A percentile compares a stretch with the other conserved stretches of the same genome.
Conservation (phyloP, 2,329 filamentous ascomycete genomes). For the Graphilbum fragrans region DNA sequence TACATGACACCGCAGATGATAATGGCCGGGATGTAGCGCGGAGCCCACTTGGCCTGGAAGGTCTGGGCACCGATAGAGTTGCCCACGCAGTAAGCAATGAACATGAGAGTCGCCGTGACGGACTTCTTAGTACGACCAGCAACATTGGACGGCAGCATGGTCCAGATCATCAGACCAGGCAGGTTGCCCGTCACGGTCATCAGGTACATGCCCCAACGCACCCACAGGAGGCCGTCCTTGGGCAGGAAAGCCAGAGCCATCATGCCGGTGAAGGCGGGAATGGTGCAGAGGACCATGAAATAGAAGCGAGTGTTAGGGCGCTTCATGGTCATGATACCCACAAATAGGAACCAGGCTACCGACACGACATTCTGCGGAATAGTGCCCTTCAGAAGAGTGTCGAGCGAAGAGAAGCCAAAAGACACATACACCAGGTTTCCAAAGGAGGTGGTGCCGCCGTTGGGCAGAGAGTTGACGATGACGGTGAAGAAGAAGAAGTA, state of each 20-base stretch:
- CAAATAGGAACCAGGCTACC: slow-evolving; percentile 21
- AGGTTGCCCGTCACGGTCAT: slow-evolving; percentile 11
- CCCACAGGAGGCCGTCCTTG: slow-evolving; percentile 15
- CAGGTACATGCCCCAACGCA: slow-evolving; percentile 20
- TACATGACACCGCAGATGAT: slow-evolving; percentile 8
- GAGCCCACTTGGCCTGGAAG: slow-evolving; percentile 7
- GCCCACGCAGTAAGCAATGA: slow-evolving; percentile 8
- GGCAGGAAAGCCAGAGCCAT: slow-evolving; percentile 18
- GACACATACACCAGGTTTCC: slow-evolving; percentile 24
- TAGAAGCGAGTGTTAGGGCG: slow-evolving; percentile 14
- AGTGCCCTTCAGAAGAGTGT: slow-evolving; percentile 19
- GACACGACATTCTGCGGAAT: slow-evolving; percentile 19
- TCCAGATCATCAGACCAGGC: slow-evolving; percentile 7
- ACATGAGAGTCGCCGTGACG: slow-evolving; percentile 7
- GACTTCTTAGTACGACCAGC: slow-evolving; percentile 9
- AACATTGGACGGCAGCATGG: slow-evolving; percentile 7
- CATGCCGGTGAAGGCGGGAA: slow-evolving; percentile 19
- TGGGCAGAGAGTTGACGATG: slow-evolving; percentile 17
- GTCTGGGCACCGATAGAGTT: slow-evolving; percentile 9
- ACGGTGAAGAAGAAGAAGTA: slow-evolving; percentile 22
- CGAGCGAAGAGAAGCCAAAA: slow-evolving; percentile 18
- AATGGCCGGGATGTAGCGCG: slow-evolving; percentile 7
- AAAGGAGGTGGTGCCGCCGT: slow-evolving; percentile 16
- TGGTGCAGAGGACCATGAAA: slow-evolving; percentile 17
- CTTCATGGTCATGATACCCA: slow-evolving; percentile 17